These are phyloP conservation scores for Clohesyomyces aquaticus DNA, from an alignment of 495 filamentous ascomycete genomes.

Conservation along the genomic window DNA sequence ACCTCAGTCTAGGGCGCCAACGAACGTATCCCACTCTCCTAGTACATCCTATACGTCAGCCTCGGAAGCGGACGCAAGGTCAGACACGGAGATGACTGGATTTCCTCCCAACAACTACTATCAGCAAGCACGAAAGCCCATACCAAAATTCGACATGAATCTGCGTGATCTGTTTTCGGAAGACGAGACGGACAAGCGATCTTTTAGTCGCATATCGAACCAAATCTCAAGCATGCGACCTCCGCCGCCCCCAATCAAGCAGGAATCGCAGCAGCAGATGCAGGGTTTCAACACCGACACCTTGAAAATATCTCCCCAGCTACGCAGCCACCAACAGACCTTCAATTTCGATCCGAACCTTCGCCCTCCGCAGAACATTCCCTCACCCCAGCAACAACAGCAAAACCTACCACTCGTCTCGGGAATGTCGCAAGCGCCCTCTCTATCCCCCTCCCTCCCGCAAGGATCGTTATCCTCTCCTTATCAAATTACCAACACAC, in stretches of 20 bases:
- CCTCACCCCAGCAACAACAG: slow-evolving; percentile 12
- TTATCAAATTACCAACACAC: slow-evolving; percentile 31
- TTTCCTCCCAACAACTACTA: slow-evolving; percentile 34
- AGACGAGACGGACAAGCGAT: slow-evolving; percentile 41
- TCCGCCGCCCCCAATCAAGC: slow-evolving; percentile 42
- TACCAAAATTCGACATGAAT: slow-evolving; percentile 68
- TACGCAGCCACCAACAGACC: slow-evolving; percentile 13
- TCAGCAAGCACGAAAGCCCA: slow-evolving; percentile 47
- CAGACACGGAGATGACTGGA: slow-evolving; percentile 28
- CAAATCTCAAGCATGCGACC: slow-evolving; percentile 48
- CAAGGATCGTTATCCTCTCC: slow-evolving; percentile 21
- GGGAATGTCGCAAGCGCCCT: slow-evolving; percentile 1
- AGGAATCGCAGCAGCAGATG: slow-evolving; percentile 29
- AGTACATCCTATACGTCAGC: slow-evolving; percentile 20
- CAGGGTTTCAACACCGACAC: slow-evolving; percentile 17
- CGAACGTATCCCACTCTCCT: slow-evolving; percentile 26
- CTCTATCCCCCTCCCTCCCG: slow-evolving; percentile 7
- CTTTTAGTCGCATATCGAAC: slow-evolving; percentile 39
- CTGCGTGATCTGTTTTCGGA: slow-evolving; percentile 60
- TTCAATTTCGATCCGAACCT: slow-evolving; percentile 41
- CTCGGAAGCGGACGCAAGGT: slow-evolving; percentile 24
- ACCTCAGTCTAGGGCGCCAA: slow-evolving; percentile 1
- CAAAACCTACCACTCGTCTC: not conserved
- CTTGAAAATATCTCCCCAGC: slow-evolving; percentile 26
- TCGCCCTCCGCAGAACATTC: slow-evolving; percentile 4